Base-by-base conservation (phyloP, 169 alveolate species). In the Plasmodium knowlesi region DNA sequence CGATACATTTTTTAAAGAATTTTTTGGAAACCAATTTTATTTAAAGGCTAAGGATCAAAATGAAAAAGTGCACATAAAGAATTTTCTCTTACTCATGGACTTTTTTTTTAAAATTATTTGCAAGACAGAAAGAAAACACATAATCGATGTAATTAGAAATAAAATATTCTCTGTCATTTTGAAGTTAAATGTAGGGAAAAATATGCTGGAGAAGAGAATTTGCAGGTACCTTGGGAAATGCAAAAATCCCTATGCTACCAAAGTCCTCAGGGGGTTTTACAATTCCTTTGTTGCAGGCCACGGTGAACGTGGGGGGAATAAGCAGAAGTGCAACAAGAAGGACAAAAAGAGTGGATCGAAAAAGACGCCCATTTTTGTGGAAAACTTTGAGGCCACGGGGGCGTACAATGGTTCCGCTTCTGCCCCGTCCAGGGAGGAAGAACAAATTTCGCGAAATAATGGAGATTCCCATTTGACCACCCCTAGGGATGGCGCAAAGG, bases 1-100 rank as follows among this genome's bases (percentile, higher is more conserved):
- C 19, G 93, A 85, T 30, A 85, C 93, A 14, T 85, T 85, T 85
- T 73, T 73, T 73, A 74, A 85, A 32, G 93, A 85, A 32, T 85
- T 85, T 74, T 43, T 74, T 22, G 93, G 70, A 46, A 85, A 85
- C 78, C 85, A 85, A 73, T 14, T 46, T 73, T 85, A 53, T 85
- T 85, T 85, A 85, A 50, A 85, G 78, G n/a, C 67, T 5, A 85
- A 85, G 78, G 67, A 85, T 14, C 37, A 83, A 83, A 25, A 85
- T 16, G 22, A 30, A 50, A 53, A 46, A 8, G 78, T 73, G 32
- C 57, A 72, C 61, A 85, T 83, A 73, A 85, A 85, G 61, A 76
- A 85, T 16, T 85, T 85, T 74, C 61, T 85, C 57, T 67, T 39
- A 74, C 39, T 85, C 46, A 50, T 85, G 32, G 93, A 85, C 12